These are phyloP conservation scores for Backusella macrospora DNA, from an alignment of 192 early-diverging fungal species.

Conservation along the genomic window DNA sequence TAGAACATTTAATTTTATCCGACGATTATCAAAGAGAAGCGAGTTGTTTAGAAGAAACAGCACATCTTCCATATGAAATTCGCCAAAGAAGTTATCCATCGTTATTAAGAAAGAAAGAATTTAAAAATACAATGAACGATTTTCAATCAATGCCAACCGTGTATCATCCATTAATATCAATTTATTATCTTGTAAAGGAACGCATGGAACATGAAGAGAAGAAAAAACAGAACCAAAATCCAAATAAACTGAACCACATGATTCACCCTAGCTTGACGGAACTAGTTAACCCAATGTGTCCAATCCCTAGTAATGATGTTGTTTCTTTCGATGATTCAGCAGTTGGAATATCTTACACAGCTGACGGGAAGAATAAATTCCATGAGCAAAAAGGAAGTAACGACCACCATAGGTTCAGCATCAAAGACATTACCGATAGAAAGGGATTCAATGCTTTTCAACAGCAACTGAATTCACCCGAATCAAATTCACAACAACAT, in stretches of 20 bases:
- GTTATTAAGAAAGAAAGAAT: neutral
- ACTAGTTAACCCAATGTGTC: neutral
- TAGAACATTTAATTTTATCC: constrained; percentile 52
- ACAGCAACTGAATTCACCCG: neutral
- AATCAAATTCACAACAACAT: neutral
- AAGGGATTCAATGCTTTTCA: neutral
- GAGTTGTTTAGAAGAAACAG: neutral
- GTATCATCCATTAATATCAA: constrained; percentile 72
- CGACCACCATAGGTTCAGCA: neutral
- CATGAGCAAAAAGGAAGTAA: neutral
- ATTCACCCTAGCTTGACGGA: neutral
- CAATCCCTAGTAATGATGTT: neutral
- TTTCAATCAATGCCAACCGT: constrained; percentile 36
- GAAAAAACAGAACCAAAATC: neutral
- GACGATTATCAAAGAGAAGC: constrained; percentile 48
- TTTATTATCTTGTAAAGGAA: constrained; percentile 83
- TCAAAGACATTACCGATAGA: neutral
- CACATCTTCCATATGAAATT: constrained; percentile 4
- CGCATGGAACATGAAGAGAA: constrained; percentile 51
- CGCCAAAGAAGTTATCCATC: neutral
- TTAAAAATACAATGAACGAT: constrained; percentile 22
- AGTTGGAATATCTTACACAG: neutral
- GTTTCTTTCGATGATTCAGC: neutral
- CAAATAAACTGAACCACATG: neutral
- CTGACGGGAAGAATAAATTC: neutral